phyloP scores from a whole-genome alignment of 202 grass and related monocot species.

The Cymbopogon flexuosus region DNA sequence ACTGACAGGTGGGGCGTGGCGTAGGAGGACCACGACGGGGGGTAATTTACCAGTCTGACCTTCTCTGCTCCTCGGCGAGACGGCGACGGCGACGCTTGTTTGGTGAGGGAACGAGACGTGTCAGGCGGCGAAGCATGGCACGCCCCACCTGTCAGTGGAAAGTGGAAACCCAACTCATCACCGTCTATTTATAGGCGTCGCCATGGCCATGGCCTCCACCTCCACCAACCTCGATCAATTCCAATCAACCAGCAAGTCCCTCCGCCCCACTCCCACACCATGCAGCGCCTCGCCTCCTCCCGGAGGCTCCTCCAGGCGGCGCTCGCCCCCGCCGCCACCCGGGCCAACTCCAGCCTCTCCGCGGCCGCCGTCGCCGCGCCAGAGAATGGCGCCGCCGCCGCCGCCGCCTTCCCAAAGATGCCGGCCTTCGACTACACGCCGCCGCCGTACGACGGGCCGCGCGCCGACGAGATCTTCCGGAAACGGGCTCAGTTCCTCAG shows the following conservation, averaged over 20 bases:
- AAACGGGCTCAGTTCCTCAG: slow-evolving; percentile 85
- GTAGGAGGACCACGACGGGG: too few relatives aligned
- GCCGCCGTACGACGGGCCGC: slow-evolving; percentile 71
- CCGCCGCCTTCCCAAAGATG: slow-evolving; percentile 36
- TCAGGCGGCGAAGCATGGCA: too few relatives aligned
- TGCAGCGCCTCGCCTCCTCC: slow-evolving; percentile 59
- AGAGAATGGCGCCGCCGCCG: slow-evolving; percentile 14
- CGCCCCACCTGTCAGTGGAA: not conserved
- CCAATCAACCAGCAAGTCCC: not conserved
- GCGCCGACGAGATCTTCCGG: slow-evolving; percentile 62
- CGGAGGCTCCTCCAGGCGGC: slow-evolving; percentile 50
- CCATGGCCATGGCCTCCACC: not conserved
- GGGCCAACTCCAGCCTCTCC: slow-evolving; percentile 45
- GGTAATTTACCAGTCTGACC: too few relatives aligned
- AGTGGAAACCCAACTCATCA: not conserved
- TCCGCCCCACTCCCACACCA: not conserved
- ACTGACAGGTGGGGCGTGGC: too few relatives aligned
- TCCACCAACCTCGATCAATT: not conserved
- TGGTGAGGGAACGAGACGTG: too few relatives aligned
- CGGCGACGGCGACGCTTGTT: too few relatives aligned
- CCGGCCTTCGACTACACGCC: slow-evolving; percentile 69
- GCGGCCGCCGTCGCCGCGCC: slow-evolving; percentile 21
- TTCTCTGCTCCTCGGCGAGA: too few relatives aligned
- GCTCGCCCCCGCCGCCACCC: slow-evolving; percentile 30
- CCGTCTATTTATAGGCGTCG: slow-evolving; percentile 39